Base-by-base conservation (phyloP, 192 early-diverging fungal species). In the Backusella psychrophila region DNA sequence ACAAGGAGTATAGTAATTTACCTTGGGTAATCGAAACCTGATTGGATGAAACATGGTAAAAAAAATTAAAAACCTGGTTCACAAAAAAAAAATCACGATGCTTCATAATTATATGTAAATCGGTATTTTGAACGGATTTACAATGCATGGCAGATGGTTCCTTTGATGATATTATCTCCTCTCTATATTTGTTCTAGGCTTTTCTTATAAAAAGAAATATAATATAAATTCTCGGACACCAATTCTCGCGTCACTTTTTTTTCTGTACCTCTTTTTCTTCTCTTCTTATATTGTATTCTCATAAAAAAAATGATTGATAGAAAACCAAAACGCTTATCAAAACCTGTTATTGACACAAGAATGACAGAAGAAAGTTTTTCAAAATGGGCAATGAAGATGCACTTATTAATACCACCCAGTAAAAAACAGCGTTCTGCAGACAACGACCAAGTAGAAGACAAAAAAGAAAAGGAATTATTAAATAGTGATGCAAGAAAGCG, bases 101-200 rank as follows among this genome's bases (percentile, higher is more conserved):
- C 46, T 49, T n/a, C n/a, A 49, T 49, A 49, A 49, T 49, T 59
- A 59, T 12, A 23, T 26, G 19, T 26, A 59, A 59, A 59, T 59
- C 53, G 53, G 53, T 59, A 59, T 59, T 59, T 59, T 59, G 53
- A 59, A 59, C 53, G 53, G 53, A 59, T 59, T 59, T 59, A 59
- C 23, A 59, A 26, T 59, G 23, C 53, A 59, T 21, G 53, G 11
- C 17, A 59, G 53, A 6, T 59, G 53, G 53, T 59, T 59, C 53
- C 53, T 59, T 59, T 59, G 53, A 29, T 23, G 23, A 59, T 59
- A 59, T 29, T 26, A 59, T 59, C 53, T 59, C 53, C 53, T 59
- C 53, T 59, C n/a, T 59, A 49, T 59, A 59, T 59, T 59, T 59
- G 53, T 59, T 59, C 53, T 59, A 59, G 53, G 53, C 53, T 59